phyloP scores from a whole-genome alignment of 2,329 filamentous ascomycete species.

The Dryadomyces quercus-mongolicae region DNA sequence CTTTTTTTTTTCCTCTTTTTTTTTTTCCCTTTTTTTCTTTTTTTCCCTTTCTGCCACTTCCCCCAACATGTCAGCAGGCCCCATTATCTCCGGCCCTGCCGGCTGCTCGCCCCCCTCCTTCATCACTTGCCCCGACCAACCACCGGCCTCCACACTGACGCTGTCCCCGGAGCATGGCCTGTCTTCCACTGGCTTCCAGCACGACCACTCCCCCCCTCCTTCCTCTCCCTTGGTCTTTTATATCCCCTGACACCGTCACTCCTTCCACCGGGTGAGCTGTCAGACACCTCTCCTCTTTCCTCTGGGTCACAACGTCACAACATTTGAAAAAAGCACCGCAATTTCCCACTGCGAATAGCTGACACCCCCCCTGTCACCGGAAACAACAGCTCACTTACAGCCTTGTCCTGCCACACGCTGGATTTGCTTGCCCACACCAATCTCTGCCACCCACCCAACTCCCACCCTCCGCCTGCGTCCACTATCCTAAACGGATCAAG shows the following conservation, averaged over 20 bases:
- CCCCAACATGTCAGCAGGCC: background rate
- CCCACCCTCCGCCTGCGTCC: background rate
- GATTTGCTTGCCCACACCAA: background rate
- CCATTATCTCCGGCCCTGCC: conserved; percentile 1
- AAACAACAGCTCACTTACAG: background rate
- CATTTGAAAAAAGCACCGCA: background rate
- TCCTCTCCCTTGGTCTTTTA: background rate
- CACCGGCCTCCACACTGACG: background rate
- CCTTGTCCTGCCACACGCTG: background rate
- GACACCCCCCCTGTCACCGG: too few species aligned
- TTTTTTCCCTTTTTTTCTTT: background rate
- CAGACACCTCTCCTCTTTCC: too few species aligned
- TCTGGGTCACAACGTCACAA: too few species aligned
- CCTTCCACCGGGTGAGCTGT: background rate
- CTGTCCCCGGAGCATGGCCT: background rate
- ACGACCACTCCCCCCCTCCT: background rate
- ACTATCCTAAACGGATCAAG: conserved; percentile 1
- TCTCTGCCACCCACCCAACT: background rate
- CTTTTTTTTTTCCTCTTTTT: too few species aligned
- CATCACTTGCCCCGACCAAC: background rate
- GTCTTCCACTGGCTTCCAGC: conserved; percentile 1
- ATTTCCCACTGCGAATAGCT: background rate
- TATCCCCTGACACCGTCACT: background rate
- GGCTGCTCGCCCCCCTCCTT: background rate
- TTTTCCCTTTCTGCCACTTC: background rate